phyloP scores from a whole-genome alignment of 352 stramenopile genomes.

The Pythium biforme region DNA sequence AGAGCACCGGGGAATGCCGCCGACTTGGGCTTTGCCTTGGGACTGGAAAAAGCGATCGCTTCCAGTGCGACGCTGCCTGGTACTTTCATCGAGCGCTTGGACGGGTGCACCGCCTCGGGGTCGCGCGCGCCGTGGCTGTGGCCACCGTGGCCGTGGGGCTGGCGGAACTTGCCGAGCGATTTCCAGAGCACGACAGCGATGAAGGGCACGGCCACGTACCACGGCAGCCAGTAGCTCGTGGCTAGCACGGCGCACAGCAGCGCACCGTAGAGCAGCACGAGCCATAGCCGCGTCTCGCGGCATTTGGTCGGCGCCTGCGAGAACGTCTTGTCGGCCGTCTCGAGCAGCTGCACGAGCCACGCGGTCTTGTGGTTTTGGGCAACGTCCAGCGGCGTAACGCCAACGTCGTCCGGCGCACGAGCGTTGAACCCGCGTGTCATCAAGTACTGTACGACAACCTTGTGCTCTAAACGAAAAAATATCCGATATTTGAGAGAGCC shows the following conservation, averaged over 20 bases:
- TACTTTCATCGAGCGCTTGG: conserved; percentile 16
- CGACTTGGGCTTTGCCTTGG: background rate
- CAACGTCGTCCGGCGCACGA: conserved; percentile 42
- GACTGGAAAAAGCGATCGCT: conserved; percentile 9
- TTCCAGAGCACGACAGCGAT: conserved; percentile 54
- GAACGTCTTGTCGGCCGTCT: conserved; percentile 34
- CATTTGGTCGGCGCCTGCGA: conserved; percentile 46
- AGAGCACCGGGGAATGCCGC: conserved; percentile 28
- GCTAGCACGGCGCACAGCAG: conserved; percentile 52
- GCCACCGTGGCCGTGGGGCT: conserved; percentile 45
- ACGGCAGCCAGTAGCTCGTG: conserved; percentile 67
- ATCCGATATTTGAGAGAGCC: background rate
- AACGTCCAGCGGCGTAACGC: conserved; percentile 44
- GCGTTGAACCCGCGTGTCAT: conserved; percentile 56
- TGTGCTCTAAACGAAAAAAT: conserved; percentile 38
- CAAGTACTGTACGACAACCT: conserved; percentile 69
- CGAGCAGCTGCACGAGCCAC: conserved; percentile 54
- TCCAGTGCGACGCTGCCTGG: conserved; percentile 9
- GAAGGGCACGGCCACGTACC: conserved; percentile 63
- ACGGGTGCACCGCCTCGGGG: conserved; percentile 31
- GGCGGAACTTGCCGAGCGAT: conserved; percentile 39
- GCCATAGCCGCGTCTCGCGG: conserved; percentile 46
- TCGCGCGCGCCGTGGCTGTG: conserved; percentile 41
- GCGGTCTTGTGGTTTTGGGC: conserved; percentile 32
- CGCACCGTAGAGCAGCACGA: conserved; percentile 47